Base-by-base conservation (phyloP, 2,329 filamentous ascomycete species). In the Talaromyces islandicus region DNA sequence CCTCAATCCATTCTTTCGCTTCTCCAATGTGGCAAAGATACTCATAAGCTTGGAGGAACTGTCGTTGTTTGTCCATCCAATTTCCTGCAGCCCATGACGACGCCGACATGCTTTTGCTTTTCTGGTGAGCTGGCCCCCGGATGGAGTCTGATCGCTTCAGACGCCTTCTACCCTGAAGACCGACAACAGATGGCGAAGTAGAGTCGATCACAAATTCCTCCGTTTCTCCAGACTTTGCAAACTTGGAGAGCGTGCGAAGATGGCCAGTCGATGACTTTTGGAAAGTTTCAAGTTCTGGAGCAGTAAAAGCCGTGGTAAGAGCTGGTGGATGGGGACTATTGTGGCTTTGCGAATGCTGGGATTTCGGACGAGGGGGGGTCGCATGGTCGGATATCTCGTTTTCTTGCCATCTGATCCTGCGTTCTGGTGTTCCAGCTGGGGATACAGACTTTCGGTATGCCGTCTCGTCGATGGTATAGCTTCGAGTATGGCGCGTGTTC, bases 21-120 rank as follows among this genome's bases (percentile, higher is more conserved):
- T 99, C 94, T 73, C 94, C 94, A 65, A 99, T 97, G 71, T 99
- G 94, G 72, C 94, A 99, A 41, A 99, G 88, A 72, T 99, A 99
- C 74, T 99, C 94, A 71, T 99, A 99, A 7, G 94, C 94, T 74
- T 96, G 91, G 57, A 99, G 78, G 69, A 97, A 97, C 73, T 97
- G 93, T 27, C 94, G 86, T 72, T 99, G 93, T 72, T 96, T 94
- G 74, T 99, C 94, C 93, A 99, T 99, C 94, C 94, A 99, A 72
- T 93, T 96, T 55, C 90, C 85, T 21, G 88, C 87, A 64, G 90
- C 86, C 88, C 92, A 94, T 54, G 86, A 84, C 65, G 88, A 91
- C 27, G 76, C 80, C 14, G 59, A 55, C 6, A 61, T 43, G 57
- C 57, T 61, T 12, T 58, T 61, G 59, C 78, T 79, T 79, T 63